These are phyloP conservation scores for Bothriochloa decipiens DNA, from an alignment of 176 grass and related monocot genomes.

Conservation along the genomic window DNA sequence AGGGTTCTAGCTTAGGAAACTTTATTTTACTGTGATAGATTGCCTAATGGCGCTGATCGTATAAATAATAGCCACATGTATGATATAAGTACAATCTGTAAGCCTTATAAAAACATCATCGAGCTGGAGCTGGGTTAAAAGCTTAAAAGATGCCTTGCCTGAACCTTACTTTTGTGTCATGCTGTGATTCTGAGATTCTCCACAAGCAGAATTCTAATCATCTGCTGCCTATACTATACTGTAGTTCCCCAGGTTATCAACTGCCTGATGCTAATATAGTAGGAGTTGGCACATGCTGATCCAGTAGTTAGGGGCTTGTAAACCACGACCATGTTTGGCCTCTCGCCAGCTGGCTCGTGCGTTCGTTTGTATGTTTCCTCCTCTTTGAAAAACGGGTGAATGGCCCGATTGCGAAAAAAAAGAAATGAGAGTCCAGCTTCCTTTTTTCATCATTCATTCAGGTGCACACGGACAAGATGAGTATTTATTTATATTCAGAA, in stretches of 20 bases:
- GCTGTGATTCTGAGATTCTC: conserved; percentile 31
- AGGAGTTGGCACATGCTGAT: conserved; percentile 10
- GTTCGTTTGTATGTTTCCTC: no score
- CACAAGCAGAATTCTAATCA: conserved; percentile 34
- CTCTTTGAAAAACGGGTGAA: no score
- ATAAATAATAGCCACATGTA: background rate
- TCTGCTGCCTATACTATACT: background rate
- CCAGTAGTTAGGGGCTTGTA: no score
- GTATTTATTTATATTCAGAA: conserved; percentile 6
- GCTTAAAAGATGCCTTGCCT: conserved; percentile 40
- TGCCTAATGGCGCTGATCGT: background rate
- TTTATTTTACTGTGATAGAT: conserved; percentile 8
- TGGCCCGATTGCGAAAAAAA: no score
- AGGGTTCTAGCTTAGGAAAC: conserved; percentile 36
- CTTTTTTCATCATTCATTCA: conserved; percentile 23
- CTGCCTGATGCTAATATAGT: conserved; percentile 16
- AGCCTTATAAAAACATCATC: conserved; percentile 3
- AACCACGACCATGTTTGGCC: no score
- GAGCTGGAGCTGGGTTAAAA: conserved; percentile 30
- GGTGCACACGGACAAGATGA: conserved; percentile 17
- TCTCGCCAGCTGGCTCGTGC: no score
- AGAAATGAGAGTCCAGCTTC: background rate
- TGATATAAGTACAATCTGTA: conserved; percentile 10
- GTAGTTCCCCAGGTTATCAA: conserved; percentile 5
- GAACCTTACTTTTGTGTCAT: background rate